Evolutionary conservation across 345 rosid genomes (phyloP).

Genomic region (Atalantia buxifolia): DNA sequence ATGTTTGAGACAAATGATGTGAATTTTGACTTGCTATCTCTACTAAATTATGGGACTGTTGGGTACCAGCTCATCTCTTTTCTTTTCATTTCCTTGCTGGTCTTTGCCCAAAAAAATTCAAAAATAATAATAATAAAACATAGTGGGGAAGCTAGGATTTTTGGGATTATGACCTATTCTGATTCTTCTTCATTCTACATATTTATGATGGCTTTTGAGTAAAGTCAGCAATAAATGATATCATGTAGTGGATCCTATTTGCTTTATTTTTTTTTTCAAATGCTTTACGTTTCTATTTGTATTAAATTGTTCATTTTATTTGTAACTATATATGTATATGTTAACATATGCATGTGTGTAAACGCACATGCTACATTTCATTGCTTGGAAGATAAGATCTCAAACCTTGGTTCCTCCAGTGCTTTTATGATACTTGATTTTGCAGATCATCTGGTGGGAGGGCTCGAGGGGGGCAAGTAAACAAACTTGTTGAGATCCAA

Average conservation of each 20-base stretch:
- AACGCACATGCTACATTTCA: not conserved
- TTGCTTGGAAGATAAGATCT: not conserved
- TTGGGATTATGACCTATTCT: not conserved
- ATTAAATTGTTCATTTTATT: not conserved
- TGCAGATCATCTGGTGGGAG: slow-evolving; percentile 30
- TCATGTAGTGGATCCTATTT: not conserved
- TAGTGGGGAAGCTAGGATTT: not conserved
- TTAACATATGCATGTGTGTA: not conserved
- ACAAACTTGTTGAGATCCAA: slow-evolving; percentile 61
- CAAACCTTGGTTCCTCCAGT: not conserved
- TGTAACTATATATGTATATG: not conserved
- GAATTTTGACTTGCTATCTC: not conserved
- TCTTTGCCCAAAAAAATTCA: not conserved
- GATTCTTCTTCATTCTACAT: not conserved
- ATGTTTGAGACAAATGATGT: not conserved
- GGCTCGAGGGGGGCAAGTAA: slow-evolving; percentile 62
- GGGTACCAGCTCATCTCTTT: not conserved
- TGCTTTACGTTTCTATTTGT: not conserved
- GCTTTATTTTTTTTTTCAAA: not conserved
- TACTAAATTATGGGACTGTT: not conserved
- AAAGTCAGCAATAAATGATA: not conserved
- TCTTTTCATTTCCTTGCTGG: not conserved
- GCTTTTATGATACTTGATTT: slow-evolving; percentile 13
- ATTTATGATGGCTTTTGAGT: not conserved
- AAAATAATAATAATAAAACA: not conserved